A percentile compares a stretch with the other conserved stretches of the same genome.
These are phyloP conservation scores for Talaromyces piceae DNA, from an alignment of 2,329 filamentous ascomycete genomes.

Conservation along the genomic window DNA sequence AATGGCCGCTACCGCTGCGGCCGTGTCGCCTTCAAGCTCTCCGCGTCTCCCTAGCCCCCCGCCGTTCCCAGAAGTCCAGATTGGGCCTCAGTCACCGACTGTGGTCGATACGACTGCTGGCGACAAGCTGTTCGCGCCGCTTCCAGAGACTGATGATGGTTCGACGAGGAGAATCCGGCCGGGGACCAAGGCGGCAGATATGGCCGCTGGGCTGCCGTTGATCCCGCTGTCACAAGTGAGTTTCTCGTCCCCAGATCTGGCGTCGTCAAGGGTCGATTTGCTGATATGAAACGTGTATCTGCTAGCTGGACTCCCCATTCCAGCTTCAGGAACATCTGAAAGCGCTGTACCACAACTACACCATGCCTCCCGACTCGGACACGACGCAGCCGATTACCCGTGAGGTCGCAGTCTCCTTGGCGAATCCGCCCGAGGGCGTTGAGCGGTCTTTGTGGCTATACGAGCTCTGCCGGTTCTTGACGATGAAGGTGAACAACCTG, in stretches of 20 bases:
- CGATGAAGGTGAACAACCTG: constrained; percentile 86
- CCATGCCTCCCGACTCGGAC: constrained; percentile 50
- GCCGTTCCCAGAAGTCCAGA: constrained; percentile 88
- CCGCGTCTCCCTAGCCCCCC: constrained; percentile 92
- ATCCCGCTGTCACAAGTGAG: constrained; percentile 75
- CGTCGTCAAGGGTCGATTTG: not conserved
- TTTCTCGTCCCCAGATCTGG: constrained; percentile 10
- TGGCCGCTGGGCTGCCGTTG: constrained; percentile 84
- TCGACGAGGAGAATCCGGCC: constrained; percentile 80
- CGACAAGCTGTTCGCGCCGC: constrained; percentile 28
- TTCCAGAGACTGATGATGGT: constrained; percentile 61
- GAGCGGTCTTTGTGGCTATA: constrained; percentile 93
- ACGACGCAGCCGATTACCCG: constrained; percentile 66
- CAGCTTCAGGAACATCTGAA: constrained; percentile 96
- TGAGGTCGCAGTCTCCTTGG: constrained; percentile 65
- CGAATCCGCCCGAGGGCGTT: constrained; percentile 70
- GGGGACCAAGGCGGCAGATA: constrained; percentile 84
- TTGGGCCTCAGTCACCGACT: constrained; percentile 68
- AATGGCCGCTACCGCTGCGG: constrained; percentile 29
- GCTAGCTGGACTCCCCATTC: constrained; percentile 88
- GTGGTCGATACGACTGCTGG: constrained; percentile 55
- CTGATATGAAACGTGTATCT: not conserved
- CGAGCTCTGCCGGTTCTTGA: constrained; percentile 92
- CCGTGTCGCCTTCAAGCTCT: constrained; percentile 59
- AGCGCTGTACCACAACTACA: constrained; percentile 78